Conservation (phyloP, 805 yeast genomes). For the Barnettozyma sucrosica region DNA sequence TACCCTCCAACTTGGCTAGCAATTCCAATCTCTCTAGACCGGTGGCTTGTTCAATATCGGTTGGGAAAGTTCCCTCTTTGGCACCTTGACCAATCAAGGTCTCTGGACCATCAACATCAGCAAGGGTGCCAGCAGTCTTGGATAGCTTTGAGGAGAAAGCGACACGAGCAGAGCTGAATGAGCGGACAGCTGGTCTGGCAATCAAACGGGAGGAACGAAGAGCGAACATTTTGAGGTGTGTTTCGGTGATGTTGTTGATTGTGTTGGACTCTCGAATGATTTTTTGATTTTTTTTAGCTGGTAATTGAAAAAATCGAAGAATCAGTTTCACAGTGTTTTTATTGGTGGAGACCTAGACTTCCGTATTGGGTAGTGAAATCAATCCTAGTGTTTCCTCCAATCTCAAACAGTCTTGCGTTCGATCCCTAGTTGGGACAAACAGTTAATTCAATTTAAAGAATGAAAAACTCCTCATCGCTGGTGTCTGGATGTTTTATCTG, state of each 20-base stretch:
- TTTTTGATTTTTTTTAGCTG: conserved; percentile 11
- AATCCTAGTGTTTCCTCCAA: neutral
- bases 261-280: conserved; percentile 18
- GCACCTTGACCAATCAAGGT: conserved; percentile 92
- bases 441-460: neutral
- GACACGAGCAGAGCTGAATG: conserved; percentile 29
- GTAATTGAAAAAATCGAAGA: neutral
- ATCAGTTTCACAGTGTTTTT: conserved; percentile 15
- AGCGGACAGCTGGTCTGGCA: conserved; percentile 28
- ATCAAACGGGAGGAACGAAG: conserved; percentile 31
- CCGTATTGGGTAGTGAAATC: conserved; percentile 11
- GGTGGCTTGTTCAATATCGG: conserved; percentile 94
- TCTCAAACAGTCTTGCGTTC: conserved; percentile 3
- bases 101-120: conserved; percentile 74
- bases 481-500: conserved; percentile 7
- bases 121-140: conserved; percentile 60
- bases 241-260: neutral
- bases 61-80: conserved; percentile 75
- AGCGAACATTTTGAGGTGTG: conserved; percentile 27
- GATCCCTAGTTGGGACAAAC: conserved; percentile 1
- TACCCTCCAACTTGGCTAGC: conserved; percentile 91
- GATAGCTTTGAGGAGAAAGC: conserved; percentile 20
- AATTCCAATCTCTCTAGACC: conserved; percentile 97
- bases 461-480: too few species aligned
- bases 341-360: conserved; percentile 20